Conservation (phyloP, 345 rosid genomes). For the Sonneratia alba region DNA sequence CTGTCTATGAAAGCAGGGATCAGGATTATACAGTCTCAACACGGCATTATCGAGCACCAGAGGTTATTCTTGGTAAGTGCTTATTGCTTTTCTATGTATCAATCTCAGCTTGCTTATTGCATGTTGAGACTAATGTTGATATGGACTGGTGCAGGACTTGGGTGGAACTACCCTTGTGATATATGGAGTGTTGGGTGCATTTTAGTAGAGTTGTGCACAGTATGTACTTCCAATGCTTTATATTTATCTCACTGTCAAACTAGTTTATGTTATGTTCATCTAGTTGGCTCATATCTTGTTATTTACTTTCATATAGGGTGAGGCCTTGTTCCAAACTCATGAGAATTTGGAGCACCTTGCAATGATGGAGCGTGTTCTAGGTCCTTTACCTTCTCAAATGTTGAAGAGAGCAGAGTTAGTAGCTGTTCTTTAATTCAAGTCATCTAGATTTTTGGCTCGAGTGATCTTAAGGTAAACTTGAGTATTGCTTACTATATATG, state of each 20-base stretch:
- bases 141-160: slow-evolving; percentile 41
- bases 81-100: not conserved
- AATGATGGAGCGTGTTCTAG: slow-evolving; percentile 87
- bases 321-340: slow-evolving; percentile 88
- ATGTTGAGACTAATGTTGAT: not conserved
- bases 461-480: not conserved
- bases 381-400: slow-evolving; percentile 61
- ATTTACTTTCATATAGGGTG: slow-evolving; percentile 39
- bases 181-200: slow-evolving; percentile 92
- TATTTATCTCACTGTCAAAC: not conserved
- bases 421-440: not conserved
- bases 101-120: not conserved
- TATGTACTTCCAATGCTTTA: slow-evolving; percentile 15
- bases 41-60: slow-evolving; percentile 85
- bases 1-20: slow-evolving; percentile 71
- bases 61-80: slow-evolving; percentile 65
- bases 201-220: slow-evolving; percentile 77
- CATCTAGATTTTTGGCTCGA: not conserved
- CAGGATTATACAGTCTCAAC: slow-evolving; percentile 77
- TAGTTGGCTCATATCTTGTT: not conserved
- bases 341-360: slow-evolving; percentile 91
- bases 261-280: not conserved
- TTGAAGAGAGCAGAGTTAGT: slow-evolving; percentile 62
- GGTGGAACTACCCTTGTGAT: slow-evolving; percentile 91
- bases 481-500: not conserved